These are phyloP conservation scores for Zygotorulaspora sp. DNA, from an alignment of 805 yeast genomes.

Conservation along the genomic window DNA sequence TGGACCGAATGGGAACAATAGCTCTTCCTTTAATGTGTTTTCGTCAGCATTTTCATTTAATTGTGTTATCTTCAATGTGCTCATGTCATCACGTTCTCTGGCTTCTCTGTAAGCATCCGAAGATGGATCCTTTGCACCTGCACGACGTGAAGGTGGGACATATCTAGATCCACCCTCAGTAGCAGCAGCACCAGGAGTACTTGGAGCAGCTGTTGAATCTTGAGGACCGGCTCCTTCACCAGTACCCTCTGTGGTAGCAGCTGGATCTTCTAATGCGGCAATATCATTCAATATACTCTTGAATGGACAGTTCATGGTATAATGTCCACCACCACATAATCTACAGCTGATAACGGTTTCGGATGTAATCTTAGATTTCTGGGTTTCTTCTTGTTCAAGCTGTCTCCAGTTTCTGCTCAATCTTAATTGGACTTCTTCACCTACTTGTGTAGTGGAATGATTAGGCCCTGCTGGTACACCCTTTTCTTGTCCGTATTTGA, in stretches of 20 bases:
- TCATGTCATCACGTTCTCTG: conserved; percentile 73
- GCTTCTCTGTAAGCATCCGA: conserved; percentile 40
- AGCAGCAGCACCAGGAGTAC: conserved; percentile 34
- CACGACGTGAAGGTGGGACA: conserved; percentile 56
- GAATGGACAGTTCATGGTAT: conserved; percentile 92
- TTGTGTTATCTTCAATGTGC: conserved; percentile 87
- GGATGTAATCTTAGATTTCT: conserved; percentile 42
- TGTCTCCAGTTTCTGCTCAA: conserved; percentile 76
- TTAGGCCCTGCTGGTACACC: conserved; percentile 80
- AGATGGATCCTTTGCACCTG: conserved; percentile 40
- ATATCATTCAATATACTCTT: conserved; percentile 71
- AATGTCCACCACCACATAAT: conserved; percentile 90
- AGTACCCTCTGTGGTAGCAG: conserved; percentile 32
- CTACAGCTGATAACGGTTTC: conserved; percentile 65
- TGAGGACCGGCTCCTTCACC: conserved; percentile 32
- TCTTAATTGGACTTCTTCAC: conserved; percentile 74
- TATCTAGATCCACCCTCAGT: conserved; percentile 41
- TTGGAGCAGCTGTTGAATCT: conserved; percentile 26
- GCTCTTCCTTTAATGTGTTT: conserved; percentile 66
- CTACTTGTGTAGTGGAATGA: conserved; percentile 79
- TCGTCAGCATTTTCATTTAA: conserved; percentile 83
- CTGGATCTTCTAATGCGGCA: conserved; percentile 39
- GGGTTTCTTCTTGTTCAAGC: conserved; percentile 62
- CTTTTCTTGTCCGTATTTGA: conserved; percentile 78
- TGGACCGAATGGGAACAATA: conserved; percentile 63